phyloP scores from a whole-genome alignment of 2,329 filamentous ascomycete genomes.

The Stachybotrys echinatus region DNA sequence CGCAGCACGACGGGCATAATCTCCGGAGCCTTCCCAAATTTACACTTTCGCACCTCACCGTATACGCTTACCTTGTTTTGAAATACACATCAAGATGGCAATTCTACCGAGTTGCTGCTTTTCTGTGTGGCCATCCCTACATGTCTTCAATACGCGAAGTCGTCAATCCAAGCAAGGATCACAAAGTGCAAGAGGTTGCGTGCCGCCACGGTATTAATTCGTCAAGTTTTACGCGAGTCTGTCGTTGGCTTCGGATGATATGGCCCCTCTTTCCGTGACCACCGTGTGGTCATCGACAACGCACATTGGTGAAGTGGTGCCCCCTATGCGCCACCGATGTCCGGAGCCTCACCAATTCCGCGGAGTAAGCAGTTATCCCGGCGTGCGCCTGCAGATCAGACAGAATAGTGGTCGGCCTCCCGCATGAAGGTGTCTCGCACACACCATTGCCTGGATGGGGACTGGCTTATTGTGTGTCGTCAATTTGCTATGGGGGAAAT shows the following conservation, averaged over 20 bases:
- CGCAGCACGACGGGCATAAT: conserved; percentile 29
- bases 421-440: not conserved
- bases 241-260: conserved; percentile 16
- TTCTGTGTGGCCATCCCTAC: conserved; percentile 18
- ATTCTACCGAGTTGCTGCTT: conserved; percentile 32
- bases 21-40: conserved; percentile 21
- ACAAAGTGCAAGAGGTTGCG: conserved; percentile 28
- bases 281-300: not conserved
- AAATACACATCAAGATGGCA: conserved; percentile 36
- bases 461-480: not conserved
- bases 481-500: not conserved
- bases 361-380: not conserved
- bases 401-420: not conserved
- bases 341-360: not conserved
- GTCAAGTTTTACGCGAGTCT: conserved; percentile 21
- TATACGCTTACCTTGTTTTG: conserved; percentile 35
- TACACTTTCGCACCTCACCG: conserved; percentile 11
- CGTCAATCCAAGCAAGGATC: conserved; percentile 35
- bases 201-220: conserved; percentile 29
- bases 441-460: not conserved
- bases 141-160: conserved; percentile 30
- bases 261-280: conserved; percentile 29
- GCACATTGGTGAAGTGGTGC: not conserved
- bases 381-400: not conserved
- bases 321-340: not conserved